Evolutionary conservation across 768 basidiomycete species (phyloP).

Genomic region (Lenzites betulinus): DNA sequence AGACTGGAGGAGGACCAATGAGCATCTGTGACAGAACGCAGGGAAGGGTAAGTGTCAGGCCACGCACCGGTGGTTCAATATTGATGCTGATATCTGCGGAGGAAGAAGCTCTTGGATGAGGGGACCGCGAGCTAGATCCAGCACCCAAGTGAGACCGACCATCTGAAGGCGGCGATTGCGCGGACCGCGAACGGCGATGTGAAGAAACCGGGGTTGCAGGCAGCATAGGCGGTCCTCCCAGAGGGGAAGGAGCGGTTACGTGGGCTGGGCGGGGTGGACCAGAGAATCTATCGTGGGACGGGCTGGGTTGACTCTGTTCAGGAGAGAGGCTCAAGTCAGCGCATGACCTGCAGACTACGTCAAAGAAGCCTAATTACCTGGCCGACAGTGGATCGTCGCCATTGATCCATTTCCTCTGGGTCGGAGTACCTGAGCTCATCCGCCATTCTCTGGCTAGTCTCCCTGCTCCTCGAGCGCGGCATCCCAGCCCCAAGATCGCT

Average conservation of each 20-base stretch:
- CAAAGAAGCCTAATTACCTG: conserved; percentile 8
- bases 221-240: conserved; percentile 7
- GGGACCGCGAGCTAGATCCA: conserved; percentile 4
- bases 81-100: conserved; percentile 22
- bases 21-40: background rate
- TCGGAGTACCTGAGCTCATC: conserved; percentile 27
- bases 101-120: conserved; percentile 12
- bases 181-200: conserved; percentile 18
- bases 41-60: background rate
- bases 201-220: conserved; percentile 1
- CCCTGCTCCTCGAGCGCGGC: conserved; percentile 7
- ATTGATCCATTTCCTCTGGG: conserved; percentile 23
- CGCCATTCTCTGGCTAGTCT: conserved; percentile 17
- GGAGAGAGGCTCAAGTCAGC: background rate
- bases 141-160: conserved; percentile 12
- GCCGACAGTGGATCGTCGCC: conserved; percentile 22
- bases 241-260: conserved; percentile 16
- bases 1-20: conserved; percentile 17
- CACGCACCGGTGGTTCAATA: conserved; percentile 30
- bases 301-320: conserved; percentile 12
- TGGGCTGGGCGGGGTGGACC: conserved; percentile 16
- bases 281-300: conserved; percentile 7
- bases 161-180: conserved; percentile 14
- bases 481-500: background rate
- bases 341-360: background rate